Evolutionary conservation across 1,284 basidiomycete genomes (phyloP), one percentile per base, ranked within the genome.

Genomic region (Apiotrichum laibachii): DNA sequence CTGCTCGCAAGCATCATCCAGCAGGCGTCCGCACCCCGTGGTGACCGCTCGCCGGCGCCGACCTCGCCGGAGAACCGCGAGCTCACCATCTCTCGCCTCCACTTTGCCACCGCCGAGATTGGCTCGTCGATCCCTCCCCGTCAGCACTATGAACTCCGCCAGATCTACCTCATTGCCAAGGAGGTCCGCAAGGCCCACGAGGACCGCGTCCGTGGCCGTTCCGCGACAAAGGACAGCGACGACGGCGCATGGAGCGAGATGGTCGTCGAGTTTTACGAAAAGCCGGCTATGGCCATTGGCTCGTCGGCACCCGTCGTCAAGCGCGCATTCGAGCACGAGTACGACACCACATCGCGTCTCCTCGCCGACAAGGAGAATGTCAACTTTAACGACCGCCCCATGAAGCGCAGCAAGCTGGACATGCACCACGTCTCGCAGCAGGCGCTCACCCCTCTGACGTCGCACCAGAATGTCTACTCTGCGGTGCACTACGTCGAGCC

Each of bases 161-260:
- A 82, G 61, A 76, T 83, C 22, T 83, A 82, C 69, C 71, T 77
- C 46, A 77, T 82, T n/a, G 82, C 80, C 37, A 75, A 67, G 64
- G 76, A 80, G 55, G 78, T 64, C 11, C 60, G 60, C 63, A 64
- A 64, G 63, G 63, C 57, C 44, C 54, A 50, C 56, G 62, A 63
- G 56, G 62, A 63, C 56, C 53, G 56, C 8, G 35, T 54, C 34
- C 59, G 59, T 37, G 62, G 59, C 21, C 60, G 53, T n/a, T 50
- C 50, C 9, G 40, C 50, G 1, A 45, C 53, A 31, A 31, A 34
- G 22, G 51, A 53, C 40, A 16, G 51, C n/a, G 39, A 42, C 22
- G 51, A 53, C n/a, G 42, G 51, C 42, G 16, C 22, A 4, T 63
- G 62, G 62, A 53, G 39, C 48, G 59, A 60, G 56, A 35, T 61